Conservation (phyloP, 345 rosid species). For the Microcos paniculata region DNA sequence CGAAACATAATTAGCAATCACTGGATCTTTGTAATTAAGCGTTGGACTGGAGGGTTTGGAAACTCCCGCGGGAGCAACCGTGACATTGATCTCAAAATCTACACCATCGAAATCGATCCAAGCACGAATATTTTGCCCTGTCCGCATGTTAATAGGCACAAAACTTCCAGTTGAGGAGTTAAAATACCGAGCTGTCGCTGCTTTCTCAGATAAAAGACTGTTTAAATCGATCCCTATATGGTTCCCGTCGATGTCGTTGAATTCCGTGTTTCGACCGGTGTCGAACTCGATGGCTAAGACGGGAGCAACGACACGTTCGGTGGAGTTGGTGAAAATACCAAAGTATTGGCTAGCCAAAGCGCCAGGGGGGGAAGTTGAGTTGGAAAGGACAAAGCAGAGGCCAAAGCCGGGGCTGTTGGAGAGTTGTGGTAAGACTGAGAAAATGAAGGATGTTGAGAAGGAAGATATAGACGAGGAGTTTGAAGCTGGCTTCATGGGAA, state of each 20-base stretch:
- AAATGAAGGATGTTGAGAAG: constrained; percentile 64
- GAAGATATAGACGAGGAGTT: constrained; percentile 56
- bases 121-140: constrained; percentile 68
- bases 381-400: constrained; percentile 80
- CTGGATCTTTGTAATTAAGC: constrained; percentile 51
- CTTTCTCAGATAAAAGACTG: constrained; percentile 37
- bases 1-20: constrained; percentile 72
- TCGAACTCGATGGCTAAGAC: constrained; percentile 81
- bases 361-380: constrained; percentile 66
- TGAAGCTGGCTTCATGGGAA: constrained; percentile 44
- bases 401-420: constrained; percentile 79
- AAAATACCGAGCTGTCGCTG: constrained; percentile 54
- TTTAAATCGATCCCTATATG: constrained; percentile 81
- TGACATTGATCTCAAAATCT: constrained; percentile 64
- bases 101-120: constrained; percentile 84
- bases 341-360: constrained; percentile 75
- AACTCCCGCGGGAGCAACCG: constrained; percentile 71
- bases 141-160: constrained; percentile 58
- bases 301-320: constrained; percentile 41
- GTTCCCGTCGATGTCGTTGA: constrained; percentile 64
- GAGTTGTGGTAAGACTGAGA: constrained; percentile 44
- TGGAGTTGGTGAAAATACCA: constrained; percentile 59
- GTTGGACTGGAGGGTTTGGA: constrained; percentile 56
- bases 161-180: constrained; percentile 48
- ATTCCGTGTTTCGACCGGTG: constrained; percentile 62